Evolutionary conservation across 2,329 filamentous ascomycete genomes (phyloP).

Genomic region (Aspergillus sp.): DNA sequence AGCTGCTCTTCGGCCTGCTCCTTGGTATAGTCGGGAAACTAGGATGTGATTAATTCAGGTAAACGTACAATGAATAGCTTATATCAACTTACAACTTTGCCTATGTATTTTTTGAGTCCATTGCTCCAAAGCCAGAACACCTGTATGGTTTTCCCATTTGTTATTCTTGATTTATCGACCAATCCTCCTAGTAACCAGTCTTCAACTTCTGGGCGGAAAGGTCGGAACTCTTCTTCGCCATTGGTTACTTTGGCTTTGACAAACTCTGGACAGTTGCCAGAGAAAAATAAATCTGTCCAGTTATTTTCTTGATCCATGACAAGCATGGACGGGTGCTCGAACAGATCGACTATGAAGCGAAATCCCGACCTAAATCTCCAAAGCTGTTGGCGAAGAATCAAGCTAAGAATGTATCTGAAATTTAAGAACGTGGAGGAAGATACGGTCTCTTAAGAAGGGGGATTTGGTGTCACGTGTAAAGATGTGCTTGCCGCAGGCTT

Average conservation of each 20-base stretch:
- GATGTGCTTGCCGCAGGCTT: too few relatives aligned
- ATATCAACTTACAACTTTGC: slow-evolving; percentile 7
- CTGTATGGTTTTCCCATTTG: slow-evolving; percentile 4
- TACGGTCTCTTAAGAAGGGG: neutral
- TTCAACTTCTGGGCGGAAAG: slow-evolving; percentile 1
- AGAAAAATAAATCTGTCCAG: neutral
- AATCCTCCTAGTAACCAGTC: slow-evolving; percentile 4
- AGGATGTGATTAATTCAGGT: neutral
- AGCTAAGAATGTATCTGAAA: neutral
- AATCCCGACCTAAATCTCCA: neutral
- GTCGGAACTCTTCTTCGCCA: slow-evolving; percentile 1
- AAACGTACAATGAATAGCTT: neutral
- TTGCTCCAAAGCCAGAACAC: slow-evolving; percentile 9
- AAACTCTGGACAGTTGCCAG: neutral
- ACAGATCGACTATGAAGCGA: neutral
- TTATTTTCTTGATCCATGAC: slow-evolving; percentile 1
- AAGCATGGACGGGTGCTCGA: slow-evolving; percentile 1
- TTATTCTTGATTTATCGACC: slow-evolving; percentile 2
- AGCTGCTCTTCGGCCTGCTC: slow-evolving; percentile 6
- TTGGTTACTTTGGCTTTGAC: neutral
- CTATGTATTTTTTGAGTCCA: slow-evolving; percentile 7
- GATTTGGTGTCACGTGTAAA: too few relatives aligned
- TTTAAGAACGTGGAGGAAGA: neutral
- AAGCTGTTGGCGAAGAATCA: neutral
- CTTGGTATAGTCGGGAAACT: slow-evolving; percentile 9